Conservation (phyloP, 306 rosid species). For the Lagenaria siceraria region DNA sequence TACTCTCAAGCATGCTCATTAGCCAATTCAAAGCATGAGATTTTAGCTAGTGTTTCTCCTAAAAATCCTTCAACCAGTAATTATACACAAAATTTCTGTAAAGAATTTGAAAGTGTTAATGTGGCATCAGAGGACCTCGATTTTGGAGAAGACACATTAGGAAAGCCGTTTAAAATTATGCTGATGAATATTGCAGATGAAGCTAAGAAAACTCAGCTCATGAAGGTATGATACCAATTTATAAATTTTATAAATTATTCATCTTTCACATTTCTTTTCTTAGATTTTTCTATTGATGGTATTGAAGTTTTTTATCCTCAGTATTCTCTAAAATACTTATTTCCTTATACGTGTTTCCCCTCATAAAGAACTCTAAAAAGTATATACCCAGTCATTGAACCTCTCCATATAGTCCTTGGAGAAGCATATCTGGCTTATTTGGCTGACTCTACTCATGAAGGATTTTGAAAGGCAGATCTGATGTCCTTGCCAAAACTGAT, state of each 20-base stretch:
- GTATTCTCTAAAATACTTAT: background rate
- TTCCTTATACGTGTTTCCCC: background rate
- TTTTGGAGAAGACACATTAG: constrained; percentile 24
- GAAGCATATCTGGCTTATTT: background rate
- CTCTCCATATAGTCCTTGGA: background rate
- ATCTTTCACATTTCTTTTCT: background rate
- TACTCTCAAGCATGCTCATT: constrained; percentile 25
- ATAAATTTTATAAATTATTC: background rate
- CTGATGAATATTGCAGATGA: constrained; percentile 84
- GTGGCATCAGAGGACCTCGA: constrained; percentile 23
- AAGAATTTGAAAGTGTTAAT: constrained; percentile 17
- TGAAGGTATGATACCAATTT: constrained; percentile 35
- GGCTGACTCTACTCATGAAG: background rate
- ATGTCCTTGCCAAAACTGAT: background rate
- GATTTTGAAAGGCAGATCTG: background rate
- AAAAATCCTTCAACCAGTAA: constrained; percentile 17
- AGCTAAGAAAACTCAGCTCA: constrained; percentile 46
- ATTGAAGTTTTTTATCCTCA: background rate
- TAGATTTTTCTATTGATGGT: background rate
- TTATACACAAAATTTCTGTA: constrained; percentile 9
- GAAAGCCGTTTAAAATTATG: constrained; percentile 48
- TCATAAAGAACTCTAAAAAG: background rate
- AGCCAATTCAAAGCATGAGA: constrained; percentile 15
- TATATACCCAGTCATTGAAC: background rate
- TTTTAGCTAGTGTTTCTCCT: constrained; percentile 16